phyloP scores from a whole-genome alignment of 148 eudicot genomes.

The Rhododendron simsii region DNA sequence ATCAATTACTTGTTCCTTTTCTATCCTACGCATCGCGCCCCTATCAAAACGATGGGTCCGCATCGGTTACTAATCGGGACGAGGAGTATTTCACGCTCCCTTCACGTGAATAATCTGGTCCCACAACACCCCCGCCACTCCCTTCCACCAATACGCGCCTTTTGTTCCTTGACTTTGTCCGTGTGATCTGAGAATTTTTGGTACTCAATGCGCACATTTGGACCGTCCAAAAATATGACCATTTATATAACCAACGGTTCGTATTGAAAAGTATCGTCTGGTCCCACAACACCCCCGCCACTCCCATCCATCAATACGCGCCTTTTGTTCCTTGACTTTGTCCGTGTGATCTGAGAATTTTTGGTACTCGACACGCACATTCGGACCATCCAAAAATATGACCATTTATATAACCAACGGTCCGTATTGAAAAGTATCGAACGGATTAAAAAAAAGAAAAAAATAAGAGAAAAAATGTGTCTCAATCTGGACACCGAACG shows the following conservation, averaged over 20 bases:
- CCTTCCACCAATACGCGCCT: background rate
- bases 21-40: background rate
- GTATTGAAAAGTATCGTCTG: too few species aligned
- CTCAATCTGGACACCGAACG: too few species aligned
- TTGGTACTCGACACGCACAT: too few species aligned
- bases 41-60: background rate
- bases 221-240: too few species aligned
- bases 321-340: background rate
- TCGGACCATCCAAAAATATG: too few species aligned
- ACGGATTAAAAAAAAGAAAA: too few species aligned
- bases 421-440: too few species aligned
- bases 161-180: background rate
- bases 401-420: too few species aligned
- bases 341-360: background rate
- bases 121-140: background rate
- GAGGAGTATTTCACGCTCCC: conserved; percentile 12
- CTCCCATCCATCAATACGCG: background rate
- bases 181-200: too few species aligned
- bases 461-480: too few species aligned
- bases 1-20: background rate
- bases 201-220: too few species aligned
- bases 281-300: background rate
- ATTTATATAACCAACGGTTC: too few species aligned
- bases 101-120: conserved; percentile 1
- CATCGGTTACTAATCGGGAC: background rate